These are phyloP conservation scores for Globisporangium heterothallicum DNA, from an alignment of 352 stramenopile species.

Conservation along the genomic window DNA sequence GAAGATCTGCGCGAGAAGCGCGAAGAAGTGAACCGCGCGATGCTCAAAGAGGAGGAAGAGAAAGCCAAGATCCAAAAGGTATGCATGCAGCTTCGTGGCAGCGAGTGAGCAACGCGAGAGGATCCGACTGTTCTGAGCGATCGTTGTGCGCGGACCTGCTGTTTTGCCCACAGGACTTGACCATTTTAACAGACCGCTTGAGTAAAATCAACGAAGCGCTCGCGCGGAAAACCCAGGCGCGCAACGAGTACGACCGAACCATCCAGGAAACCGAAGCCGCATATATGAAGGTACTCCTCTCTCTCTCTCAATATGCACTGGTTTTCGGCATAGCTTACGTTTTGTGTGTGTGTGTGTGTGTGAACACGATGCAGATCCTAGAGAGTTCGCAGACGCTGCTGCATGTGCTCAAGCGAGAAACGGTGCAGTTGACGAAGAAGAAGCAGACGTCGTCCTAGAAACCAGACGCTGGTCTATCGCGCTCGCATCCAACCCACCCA, in stretches of 20 bases:
- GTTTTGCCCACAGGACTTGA: conserved; percentile 78
- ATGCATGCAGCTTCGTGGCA: neutral
- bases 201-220: conserved; percentile 91
- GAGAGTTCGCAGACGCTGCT: conserved; percentile 93
- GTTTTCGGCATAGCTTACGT: neutral
- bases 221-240: conserved; percentile 83
- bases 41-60: conserved; percentile 93
- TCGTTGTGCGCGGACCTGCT: too few relatives aligned
- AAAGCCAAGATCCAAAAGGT: conserved; percentile 94
- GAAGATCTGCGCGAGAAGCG: conserved; percentile 91
- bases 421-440: conserved; percentile 93
- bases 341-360: neutral
- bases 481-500: too few relatives aligned
- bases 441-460: conserved; percentile 83
- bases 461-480: neutral
- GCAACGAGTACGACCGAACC: conserved; percentile 92
- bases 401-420: conserved; percentile 93
- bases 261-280: conserved; percentile 93
- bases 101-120: too few relatives aligned
- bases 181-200: conserved; percentile 87
- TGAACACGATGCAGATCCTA: conserved; percentile 75
- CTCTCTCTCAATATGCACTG: neutral
- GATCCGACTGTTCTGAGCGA: too few relatives aligned
- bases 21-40: conserved; percentile 88
- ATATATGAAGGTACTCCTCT: conserved; percentile 85